Evolutionary conservation across 2,329 filamentous ascomycete genomes (phyloP), one percentile per base, ranked within the genome.

Genomic region (Trichophyton mentagrophytes): DNA sequence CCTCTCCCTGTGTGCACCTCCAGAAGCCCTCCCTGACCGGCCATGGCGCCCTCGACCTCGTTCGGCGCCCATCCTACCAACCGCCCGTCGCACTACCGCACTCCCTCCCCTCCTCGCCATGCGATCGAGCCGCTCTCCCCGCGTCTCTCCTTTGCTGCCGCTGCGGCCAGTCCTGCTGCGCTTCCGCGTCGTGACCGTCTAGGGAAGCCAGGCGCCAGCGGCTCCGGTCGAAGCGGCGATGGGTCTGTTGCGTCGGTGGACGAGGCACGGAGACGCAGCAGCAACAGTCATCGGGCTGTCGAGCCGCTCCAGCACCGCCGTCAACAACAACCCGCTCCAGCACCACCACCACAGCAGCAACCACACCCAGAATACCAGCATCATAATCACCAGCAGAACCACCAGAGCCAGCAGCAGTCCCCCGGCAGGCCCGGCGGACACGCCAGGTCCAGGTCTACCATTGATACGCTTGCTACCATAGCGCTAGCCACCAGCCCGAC

Each of bases 401-500:
- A 22, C 9, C 15, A 44, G 27, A 8, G 56, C 42, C 62, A 61
- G 33, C 57, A 60, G 15, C 42, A 64, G 66, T 58, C 47, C 17
- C 53, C 57, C 38, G 46, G 44, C 33, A 58, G 36, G 33, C 69
- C 55, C 67, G 67, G 63, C 22, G 66, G 73, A 59, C 76, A 78
- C 68, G 72, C 74, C 61, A 71, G 76, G 58, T 75, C 75, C 49
- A 73, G 72, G 61, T 78, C 76, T 15, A 78, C 74, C 57, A 78
- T 78, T 62, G 74, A 79, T 67, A 75, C 77, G 44, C 74, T 80
- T 65, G 77, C 78, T 62, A 79, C 75, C 58, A 78, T 79, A 67
- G 78, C 77, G 51, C 72, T 79, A 64, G 77, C 77, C 55, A 79
- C 76, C 25, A 78, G 76, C 64, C 75, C 77, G 60, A 74, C 73